Percentiles rank a stretch among this genome's conserved stretches.
phyloP scores from a whole-genome alignment of 768 basidiomycete genomes.

The Calocera viscosa region DNA sequence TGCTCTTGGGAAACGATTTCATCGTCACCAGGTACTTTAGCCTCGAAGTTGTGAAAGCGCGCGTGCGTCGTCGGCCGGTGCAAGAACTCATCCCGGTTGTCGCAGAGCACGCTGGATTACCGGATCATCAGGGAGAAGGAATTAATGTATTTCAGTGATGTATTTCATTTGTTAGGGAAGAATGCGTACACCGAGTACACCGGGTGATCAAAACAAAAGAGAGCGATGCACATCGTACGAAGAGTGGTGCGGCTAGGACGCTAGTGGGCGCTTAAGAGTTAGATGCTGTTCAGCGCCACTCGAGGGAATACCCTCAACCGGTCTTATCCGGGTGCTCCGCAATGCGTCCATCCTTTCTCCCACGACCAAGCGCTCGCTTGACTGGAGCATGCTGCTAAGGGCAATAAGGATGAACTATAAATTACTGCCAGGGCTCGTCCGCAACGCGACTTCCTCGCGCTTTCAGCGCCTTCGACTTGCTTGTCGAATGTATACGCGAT shows the following conservation, averaged over 20 bases:
- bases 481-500: not conserved
- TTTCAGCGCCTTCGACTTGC: not conserved
- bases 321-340: not conserved
- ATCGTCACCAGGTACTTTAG: conserved; percentile 1
- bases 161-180: conserved; percentile 7
- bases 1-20: conserved; percentile 20
- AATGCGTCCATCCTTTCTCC: not conserved
- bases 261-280: conserved; percentile 4
- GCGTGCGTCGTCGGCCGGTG: conserved; percentile 53
- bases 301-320: not conserved
- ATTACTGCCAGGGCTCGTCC: not conserved
- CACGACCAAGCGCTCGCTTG: not conserved
- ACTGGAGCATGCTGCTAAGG: not conserved
- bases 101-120: conserved; percentile 48
- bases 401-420: not conserved
- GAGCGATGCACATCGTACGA: conserved; percentile 56
- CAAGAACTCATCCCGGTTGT: conserved; percentile 66
- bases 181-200: conserved; percentile 63
- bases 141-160: conserved; percentile 10
- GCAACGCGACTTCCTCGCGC: conserved; percentile 4
- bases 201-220: conserved; percentile 64
- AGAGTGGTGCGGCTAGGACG: not conserved
- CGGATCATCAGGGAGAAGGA: conserved; percentile 5
- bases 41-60: conserved; percentile 53
- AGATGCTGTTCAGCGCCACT: conserved; percentile 7